Evolutionary conservation across 768 basidiomycete species (phyloP), one percentile per base, ranked within the genome.

Genomic region (Suillus americanus): DNA sequence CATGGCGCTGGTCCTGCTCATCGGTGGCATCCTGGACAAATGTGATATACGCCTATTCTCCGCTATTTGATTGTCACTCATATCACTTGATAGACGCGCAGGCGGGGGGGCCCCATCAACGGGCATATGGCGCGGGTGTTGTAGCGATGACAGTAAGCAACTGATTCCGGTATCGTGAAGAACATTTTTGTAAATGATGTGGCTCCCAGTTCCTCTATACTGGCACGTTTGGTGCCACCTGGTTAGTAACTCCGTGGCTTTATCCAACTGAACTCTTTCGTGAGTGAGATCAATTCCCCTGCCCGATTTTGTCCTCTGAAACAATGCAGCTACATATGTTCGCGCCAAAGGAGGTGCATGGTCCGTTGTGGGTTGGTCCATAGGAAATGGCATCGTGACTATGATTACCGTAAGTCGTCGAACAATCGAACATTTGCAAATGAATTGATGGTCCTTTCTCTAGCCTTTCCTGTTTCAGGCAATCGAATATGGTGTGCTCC

Each of bases 391-490:
- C 28, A 35, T 64, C 25, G 61, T 64, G 28, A 64, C 63, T 13
- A 64, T 64, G 62, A 64, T 64, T 43, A 63, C 63, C 5, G 62
- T 64, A 33, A 46, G 62, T 28, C n/a, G 28, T 55, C 16, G 37
- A 45, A 20, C 13, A 3, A 28, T 41, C 20, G 35, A 38, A 40
- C 2, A 1, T 20, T 23, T 13, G 14, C 16, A 23, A 23, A 40
- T 33, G n/a, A 23, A n/a, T 28, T 54, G 33, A 54, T 35, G 53
- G 35, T 20, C 1, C 3, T n/a, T 54, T n/a, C 33, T 25, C 16
- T 61, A 64, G 63, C 63, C 63, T 41, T 64, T 64, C 61, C 28
- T 64, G 18, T 64, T 64, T 45, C 63, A 64, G 46, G 63, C 63
- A 6, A 64, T 64, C 33, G 60, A 13, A 51, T 64, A 64, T 46